These are phyloP conservation scores for Globisporangium recalcitrans DNA, from an alignment of 352 stramenopile species.

Conservation along the genomic window DNA sequence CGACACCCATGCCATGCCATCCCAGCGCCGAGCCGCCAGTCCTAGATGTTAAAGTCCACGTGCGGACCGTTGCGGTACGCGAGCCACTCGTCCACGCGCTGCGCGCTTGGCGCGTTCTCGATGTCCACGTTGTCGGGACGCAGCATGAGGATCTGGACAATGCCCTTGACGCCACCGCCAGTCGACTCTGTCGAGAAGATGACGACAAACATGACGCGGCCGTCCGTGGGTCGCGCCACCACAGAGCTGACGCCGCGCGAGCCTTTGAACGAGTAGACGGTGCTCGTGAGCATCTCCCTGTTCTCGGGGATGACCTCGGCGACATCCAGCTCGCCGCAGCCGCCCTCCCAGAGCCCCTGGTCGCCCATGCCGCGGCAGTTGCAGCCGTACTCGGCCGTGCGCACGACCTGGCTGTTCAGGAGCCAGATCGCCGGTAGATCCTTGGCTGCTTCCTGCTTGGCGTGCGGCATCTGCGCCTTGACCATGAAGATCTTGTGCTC, in stretches of 20 bases:
- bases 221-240: slow-evolving; percentile 19
- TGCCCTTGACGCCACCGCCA: slow-evolving; percentile 3
- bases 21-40: no score
- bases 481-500: slow-evolving; percentile 52
- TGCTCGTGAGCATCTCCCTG: slow-evolving; percentile 26
- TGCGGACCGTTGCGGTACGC: slow-evolving; percentile 21
- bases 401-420: slow-evolving; percentile 42
- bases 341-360: slow-evolving; percentile 37
- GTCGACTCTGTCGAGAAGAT: slow-evolving; percentile 22
- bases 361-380: slow-evolving; percentile 45
- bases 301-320: slow-evolving; percentile 32
- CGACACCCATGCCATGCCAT: no score
- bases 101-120: background rate
- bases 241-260: slow-evolving; percentile 28
- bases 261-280: slow-evolving; percentile 46
- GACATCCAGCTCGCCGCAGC: slow-evolving; percentile 46
- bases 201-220: slow-evolving; percentile 29
- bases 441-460: slow-evolving; percentile 4
- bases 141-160: slow-evolving; percentile 27
- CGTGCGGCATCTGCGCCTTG: slow-evolving; percentile 33
- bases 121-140: slow-evolving; percentile 24
- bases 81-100: slow-evolving; percentile 25
- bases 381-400: slow-evolving; percentile 42
- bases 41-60: slow-evolving; percentile 9
- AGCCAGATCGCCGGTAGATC: slow-evolving; percentile 39